Conservation (phyloP, 768 basidiomycete genomes). For the Steccherinum ochraceum region DNA sequence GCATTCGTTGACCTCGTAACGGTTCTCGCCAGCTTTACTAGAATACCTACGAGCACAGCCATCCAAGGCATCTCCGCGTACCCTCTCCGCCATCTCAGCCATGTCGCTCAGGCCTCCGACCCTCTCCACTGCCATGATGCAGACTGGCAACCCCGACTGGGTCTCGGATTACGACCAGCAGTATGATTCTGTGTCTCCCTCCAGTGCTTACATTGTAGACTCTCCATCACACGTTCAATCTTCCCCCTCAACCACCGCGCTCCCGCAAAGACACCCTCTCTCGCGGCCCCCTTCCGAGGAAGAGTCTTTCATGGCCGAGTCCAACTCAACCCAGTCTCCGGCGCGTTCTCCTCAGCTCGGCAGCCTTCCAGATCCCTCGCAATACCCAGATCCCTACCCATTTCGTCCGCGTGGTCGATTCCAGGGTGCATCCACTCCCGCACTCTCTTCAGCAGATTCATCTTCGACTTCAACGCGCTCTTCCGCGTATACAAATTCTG, state of each 20-base stretch:
- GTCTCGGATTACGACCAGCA: conserved; percentile 16
- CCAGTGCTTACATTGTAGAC: conserved; percentile 23
- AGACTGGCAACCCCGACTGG: conserved; percentile 16
- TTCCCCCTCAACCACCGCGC: conserved; percentile 20
- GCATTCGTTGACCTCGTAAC: conserved; percentile 14
- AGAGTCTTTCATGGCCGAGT: conserved; percentile 30
- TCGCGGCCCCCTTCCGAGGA: conserved; percentile 37
- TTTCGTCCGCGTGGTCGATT: conserved; percentile 45
- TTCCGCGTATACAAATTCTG: conserved; percentile 71
- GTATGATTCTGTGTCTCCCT: conserved; percentile 18
- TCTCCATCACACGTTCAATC: conserved; percentile 17
- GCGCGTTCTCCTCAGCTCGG: conserved; percentile 40
- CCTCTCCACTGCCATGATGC: conserved; percentile 27
- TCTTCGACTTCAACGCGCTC: conserved; percentile 69
- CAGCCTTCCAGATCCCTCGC: conserved; percentile 55
- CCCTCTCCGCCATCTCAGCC: conserved; percentile 25
- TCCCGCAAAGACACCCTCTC: conserved; percentile 27
- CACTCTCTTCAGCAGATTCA: conserved; percentile 66
- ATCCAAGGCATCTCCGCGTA: conserved; percentile 25
- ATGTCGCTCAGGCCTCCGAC: conserved; percentile 33
- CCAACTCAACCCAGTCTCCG: conserved; percentile 23
- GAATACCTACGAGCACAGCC: conserved; percentile 24
- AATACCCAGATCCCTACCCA: conserved; percentile 70
- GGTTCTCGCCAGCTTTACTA: conserved; percentile 11
- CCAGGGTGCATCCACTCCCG: conserved; percentile 40